Evolutionary conservation across 805 yeast species (phyloP).

Genomic region (Dipodascopsis tothii): DNA sequence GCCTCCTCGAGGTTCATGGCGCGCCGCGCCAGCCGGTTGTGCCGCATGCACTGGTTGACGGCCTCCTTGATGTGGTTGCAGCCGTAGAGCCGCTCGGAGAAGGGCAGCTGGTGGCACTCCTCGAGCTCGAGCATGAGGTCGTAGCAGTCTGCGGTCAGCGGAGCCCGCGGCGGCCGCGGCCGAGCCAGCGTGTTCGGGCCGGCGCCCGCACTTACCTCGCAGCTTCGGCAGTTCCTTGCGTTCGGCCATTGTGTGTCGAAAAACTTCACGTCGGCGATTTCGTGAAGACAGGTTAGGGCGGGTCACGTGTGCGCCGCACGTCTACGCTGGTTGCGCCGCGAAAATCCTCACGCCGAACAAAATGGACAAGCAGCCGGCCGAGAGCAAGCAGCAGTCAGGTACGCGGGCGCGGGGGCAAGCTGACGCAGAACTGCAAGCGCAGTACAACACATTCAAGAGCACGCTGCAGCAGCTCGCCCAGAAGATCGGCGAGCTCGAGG

Average conservation of each 20-base stretch:
- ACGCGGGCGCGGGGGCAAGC: neutral
- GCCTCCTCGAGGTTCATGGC: conserved; percentile 42
- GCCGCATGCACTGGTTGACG: conserved; percentile 69
- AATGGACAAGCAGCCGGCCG: too few relatives aligned
- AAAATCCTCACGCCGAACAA: too few relatives aligned
- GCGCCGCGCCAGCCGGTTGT: conserved; percentile 60
- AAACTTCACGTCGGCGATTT: too few relatives aligned
- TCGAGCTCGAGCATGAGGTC: conserved; percentile 81
- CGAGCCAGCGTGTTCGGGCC: too few relatives aligned
- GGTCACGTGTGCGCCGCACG: too few relatives aligned
- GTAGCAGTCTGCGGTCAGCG: conserved; percentile 54
- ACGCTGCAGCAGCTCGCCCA: conserved; percentile 31
- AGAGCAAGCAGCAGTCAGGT: neutral
- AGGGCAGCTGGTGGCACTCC: conserved; percentile 72
- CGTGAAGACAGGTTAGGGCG: too few relatives aligned
- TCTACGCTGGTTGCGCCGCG: too few relatives aligned
- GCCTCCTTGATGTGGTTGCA: conserved; percentile 82
- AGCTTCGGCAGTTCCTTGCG: too few relatives aligned
- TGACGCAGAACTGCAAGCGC: conserved; percentile 33
- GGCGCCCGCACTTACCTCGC: too few relatives aligned
- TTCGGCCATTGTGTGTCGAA: too few relatives aligned
- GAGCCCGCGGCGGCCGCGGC: too few relatives aligned
- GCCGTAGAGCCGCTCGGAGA: conserved; percentile 66
- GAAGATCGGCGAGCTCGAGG: conserved; percentile 37
- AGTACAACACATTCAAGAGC: conserved; percentile 36